Conservation (phyloP, 140 eudicot species). For the Senecio squalidus region DNA sequence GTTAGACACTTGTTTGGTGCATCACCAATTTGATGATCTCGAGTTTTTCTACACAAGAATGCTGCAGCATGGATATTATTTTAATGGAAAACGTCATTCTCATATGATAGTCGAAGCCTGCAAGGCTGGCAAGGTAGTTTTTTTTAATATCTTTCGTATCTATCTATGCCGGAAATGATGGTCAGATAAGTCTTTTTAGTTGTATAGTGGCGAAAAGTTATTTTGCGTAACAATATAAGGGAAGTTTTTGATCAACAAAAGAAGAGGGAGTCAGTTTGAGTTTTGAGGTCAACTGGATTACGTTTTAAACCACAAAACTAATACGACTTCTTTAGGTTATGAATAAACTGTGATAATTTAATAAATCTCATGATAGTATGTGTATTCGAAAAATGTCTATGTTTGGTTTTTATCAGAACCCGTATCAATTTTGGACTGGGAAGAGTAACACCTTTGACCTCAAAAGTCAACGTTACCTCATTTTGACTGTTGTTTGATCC, state of each 20-base stretch:
- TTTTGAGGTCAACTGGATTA: background rate
- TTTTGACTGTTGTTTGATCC: background rate
- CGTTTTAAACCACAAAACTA: background rate
- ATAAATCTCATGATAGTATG: background rate
- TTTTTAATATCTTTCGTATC: background rate
- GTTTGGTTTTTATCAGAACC: background rate
- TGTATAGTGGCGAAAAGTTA: background rate
- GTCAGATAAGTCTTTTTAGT: background rate
- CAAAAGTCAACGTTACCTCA: background rate
- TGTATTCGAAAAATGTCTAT: background rate
- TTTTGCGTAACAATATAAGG: background rate
- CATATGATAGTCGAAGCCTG: slow-evolving; percentile 57
- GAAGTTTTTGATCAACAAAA: slow-evolving; percentile 3
- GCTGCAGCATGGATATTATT: slow-evolving; percentile 67
- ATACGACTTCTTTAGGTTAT: background rate
- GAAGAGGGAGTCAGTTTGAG: background rate
- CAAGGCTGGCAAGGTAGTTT: slow-evolving; percentile 76
- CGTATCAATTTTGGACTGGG: background rate
- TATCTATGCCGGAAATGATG: no score
- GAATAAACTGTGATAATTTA: background rate
- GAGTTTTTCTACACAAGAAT: slow-evolving; percentile 53
- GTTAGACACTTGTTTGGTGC: slow-evolving; percentile 54
- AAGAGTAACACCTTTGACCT: background rate
- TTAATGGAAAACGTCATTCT: slow-evolving; percentile 77
- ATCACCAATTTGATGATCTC: slow-evolving; percentile 69